Base-by-base conservation (phyloP, 2,329 filamentous ascomycete species). In the Diaporthe helianthi region DNA sequence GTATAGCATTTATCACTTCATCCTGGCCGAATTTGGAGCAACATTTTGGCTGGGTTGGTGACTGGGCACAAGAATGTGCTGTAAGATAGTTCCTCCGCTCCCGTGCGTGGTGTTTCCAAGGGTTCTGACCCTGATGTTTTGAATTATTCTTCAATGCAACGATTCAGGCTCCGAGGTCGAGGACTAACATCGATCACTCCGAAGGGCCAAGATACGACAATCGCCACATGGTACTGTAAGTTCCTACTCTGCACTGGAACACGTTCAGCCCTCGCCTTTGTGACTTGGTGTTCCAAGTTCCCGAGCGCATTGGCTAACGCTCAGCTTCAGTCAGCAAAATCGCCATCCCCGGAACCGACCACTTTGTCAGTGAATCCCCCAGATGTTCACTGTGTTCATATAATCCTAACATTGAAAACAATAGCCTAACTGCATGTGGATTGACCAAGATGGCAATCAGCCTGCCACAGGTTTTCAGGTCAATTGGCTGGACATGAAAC, bases 391-490 rank as follows among this genome's bases (percentile, higher is more conserved):
- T 9, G 12, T 6, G 22, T 22, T 38, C 0, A 8, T 24, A 6
- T 12, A 38, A 17, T 2, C 12, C 31, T 55, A 24, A 55, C 31
- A 38, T 12, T n/a, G 10, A 6, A 17, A 6, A 15, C 24, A 4
- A 3, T 38, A 55, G 52, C 52, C 52, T n/a, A 55, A 55, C 12
- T 55, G 52, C 31, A 10, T 55, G n/a, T 55, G 52, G 52, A 55
- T 55, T 15, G 52, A 55, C n/a, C 1, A 2, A 8, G 3, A 38
- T 26, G 52, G 52, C 8, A 33, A n/a, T 22, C 1, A 2, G n/a
- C 52, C 52, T 26, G 52, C 52, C 13, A 55, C 52, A 38, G 52
- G 19, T n/a, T 55, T 55, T 10, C 36, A 38, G 36, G 52, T 55
- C 17, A 55, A 55, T 12, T 55, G 52, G 52, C 6, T 13, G 2